A percentile compares a stretch with the other conserved stretches of the same genome.
These are phyloP conservation scores for Naganishia friedmannii DNA, from an alignment of 768 basidiomycete species.

Conservation along the genomic window DNA sequence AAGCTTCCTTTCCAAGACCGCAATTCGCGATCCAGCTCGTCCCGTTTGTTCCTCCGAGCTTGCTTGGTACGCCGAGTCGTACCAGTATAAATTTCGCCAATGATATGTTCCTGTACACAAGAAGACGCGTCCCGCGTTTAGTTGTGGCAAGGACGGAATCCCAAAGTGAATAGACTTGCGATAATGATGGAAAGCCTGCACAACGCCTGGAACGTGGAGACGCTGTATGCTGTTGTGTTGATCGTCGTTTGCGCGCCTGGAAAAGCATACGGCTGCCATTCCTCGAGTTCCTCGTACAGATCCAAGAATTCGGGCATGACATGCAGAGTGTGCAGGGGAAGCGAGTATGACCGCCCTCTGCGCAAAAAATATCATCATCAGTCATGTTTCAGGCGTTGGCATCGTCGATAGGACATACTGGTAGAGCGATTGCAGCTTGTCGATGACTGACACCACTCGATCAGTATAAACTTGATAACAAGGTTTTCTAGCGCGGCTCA, in stretches of 20 bases:
- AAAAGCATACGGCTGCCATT: constrained; percentile 38
- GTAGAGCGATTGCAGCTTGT: constrained; percentile 40
- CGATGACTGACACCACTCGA: constrained; percentile 27
- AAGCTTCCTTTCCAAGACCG: constrained; percentile 18
- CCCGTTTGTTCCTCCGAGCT: constrained; percentile 13
- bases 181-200: constrained; percentile 37
- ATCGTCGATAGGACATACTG: constrained; percentile 17
- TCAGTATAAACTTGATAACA: neutral
- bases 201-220: constrained; percentile 36
- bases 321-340: constrained; percentile 32
- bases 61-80: constrained; percentile 8
- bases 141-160: neutral
- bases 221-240: constrained; percentile 32
- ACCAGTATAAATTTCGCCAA: constrained; percentile 23
- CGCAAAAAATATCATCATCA: neutral
- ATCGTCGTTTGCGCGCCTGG: constrained; percentile 27
- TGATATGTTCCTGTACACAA: constrained; percentile 25
- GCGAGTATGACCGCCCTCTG: constrained; percentile 33
- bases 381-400: neutral
- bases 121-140: neutral
- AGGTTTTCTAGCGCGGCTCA: constrained; percentile 3
- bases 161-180: constrained; percentile 3
- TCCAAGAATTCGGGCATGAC: constrained; percentile 37
- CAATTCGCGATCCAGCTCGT: constrained; percentile 13
- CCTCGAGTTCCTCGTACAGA: constrained; percentile 37